These are phyloP conservation scores for Heritiera fomes DNA, from an alignment of 345 rosid genomes.

Conservation along the genomic window DNA sequence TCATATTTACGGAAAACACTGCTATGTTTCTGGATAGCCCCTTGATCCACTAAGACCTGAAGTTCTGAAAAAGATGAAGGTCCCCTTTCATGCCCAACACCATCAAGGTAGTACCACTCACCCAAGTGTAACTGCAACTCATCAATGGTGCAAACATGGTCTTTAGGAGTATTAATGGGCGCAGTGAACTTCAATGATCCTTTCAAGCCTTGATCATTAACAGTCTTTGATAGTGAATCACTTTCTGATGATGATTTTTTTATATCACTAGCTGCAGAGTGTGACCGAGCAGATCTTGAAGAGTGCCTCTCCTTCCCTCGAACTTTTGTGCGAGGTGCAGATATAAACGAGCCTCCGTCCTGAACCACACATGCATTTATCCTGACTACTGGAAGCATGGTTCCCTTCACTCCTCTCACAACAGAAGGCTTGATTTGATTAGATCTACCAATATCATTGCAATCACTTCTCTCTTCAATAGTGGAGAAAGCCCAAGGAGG, in stretches of 20 bases:
- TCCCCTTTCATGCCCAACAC: constrained; percentile 90
- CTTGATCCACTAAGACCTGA: constrained; percentile 72
- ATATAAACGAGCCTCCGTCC: constrained; percentile 81
- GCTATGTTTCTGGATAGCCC: constrained; percentile 59
- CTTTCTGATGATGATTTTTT: constrained; percentile 61
- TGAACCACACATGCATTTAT: constrained; percentile 96
- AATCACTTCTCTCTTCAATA: constrained; percentile 71
- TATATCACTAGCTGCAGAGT: constrained; percentile 59
- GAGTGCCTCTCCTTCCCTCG: constrained; percentile 71
- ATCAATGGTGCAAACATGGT: constrained; percentile 58
- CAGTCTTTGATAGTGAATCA: constrained; percentile 50
- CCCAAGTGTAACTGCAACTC: constrained; percentile 90
- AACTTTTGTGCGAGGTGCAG: constrained; percentile 67
- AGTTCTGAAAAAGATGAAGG: constrained; percentile 75
- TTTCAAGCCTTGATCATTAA: constrained; percentile 46
- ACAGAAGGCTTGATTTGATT: constrained; percentile 50
- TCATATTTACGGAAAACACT: constrained; percentile 92
- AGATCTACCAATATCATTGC: constrained; percentile 34
- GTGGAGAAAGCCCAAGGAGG: constrained; percentile 88
- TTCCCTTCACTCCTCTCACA: constrained; percentile 74
- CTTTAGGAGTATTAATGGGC: constrained; percentile 57
- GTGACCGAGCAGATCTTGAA: constrained; percentile 64
- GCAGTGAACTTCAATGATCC: constrained; percentile 48
- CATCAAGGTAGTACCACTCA: constrained; percentile 96
- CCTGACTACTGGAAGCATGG: constrained; percentile 75